These are phyloP conservation scores for Lipomyces kockii DNA, from an alignment of 805 yeast species.

Conservation along the genomic window DNA sequence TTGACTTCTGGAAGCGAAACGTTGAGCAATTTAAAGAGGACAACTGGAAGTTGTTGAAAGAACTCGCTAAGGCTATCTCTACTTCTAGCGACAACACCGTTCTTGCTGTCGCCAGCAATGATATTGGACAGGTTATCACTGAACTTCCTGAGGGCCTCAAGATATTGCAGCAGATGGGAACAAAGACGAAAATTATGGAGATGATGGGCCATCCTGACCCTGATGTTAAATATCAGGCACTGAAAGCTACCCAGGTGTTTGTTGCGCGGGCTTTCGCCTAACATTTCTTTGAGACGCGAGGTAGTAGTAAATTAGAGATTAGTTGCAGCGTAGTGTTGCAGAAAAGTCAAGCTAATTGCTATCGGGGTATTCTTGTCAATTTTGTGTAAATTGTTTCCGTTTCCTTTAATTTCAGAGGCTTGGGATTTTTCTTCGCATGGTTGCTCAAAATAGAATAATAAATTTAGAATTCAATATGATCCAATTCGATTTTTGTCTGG, in stretches of 20 bases:
- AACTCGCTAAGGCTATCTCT: slow-evolving; percentile 53
- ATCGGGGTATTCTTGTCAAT: neutral
- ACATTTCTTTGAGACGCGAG: neutral
- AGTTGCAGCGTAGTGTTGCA: neutral
- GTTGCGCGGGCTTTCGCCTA: slow-evolving; percentile 73
- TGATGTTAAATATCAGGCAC: slow-evolving; percentile 91
- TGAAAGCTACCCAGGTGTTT: slow-evolving; percentile 91
- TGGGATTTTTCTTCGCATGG: neutral
- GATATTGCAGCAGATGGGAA: slow-evolving; percentile 58
- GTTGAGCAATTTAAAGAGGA: slow-evolving; percentile 73
- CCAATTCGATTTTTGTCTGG: neutral
- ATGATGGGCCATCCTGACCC: slow-evolving; percentile 78
- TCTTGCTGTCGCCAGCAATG: slow-evolving; percentile 69
- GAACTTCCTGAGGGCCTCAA: slow-evolving; percentile 64
- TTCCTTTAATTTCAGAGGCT: neutral
- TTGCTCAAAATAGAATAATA: neutral
- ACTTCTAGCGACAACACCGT: slow-evolving; percentile 42
- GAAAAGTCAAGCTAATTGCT: neutral
- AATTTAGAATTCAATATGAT: neutral
- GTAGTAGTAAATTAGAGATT: neutral
- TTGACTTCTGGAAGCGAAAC: slow-evolving; percentile 89
- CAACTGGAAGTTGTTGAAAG: slow-evolving; percentile 72
- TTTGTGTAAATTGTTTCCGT: neutral
- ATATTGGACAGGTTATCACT: slow-evolving; percentile 64
- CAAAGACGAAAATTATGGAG: slow-evolving; percentile 82